Evolutionary conservation across 2,329 filamentous ascomycete species (phyloP), one percentile per base, ranked within the genome.

Genomic region (Cordyceps javanica): DNA sequence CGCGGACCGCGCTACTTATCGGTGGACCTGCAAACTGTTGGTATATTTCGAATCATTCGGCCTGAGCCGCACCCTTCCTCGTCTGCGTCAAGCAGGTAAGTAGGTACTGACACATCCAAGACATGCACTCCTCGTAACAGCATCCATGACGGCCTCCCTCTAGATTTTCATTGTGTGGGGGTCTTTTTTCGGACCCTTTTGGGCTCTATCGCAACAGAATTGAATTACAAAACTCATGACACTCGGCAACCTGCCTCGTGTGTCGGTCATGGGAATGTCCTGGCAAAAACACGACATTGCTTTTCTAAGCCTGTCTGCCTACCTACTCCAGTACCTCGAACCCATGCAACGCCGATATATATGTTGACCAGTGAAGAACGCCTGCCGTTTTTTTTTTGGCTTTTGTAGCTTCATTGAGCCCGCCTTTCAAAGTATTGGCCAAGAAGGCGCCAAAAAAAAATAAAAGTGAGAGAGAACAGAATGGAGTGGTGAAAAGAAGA

Each of bases 321-420:
- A n/a, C n/a, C n/a, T 30, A 26, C 50, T 23, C 38, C 26, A 21
- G n/a, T 32, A 42, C 36, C 26, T 13, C 32, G n/a, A 51, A 32
- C 38, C 50, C 38, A 53, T 42, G 38, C 38, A 53, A 53, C 50
- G 50, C 50, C 50, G 19, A 32, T 23, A 14, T 23, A 32, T 53
- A 53, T 42, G 50, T 32, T 42, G 13, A 42, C 16, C 36, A 41
- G 25, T 53, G 8, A 26, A 53, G 25, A 53, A 42, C 50, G 50
- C 50, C 50, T 30, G 50, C 26, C 25, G 7, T 9, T 25, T 50
- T 42, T 36, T 50, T 42, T 36, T 49, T n/a, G n/a, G 5, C 41
- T 34, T 53, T 44, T n/a, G 34, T 30, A 30, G 25, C 23, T 52
- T 41, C 34, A n/a, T 39, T 21, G 21, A 50, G 34, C 51, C 26